A percentile compares a stretch with the other conserved stretches of the same genome.
These are phyloP conservation scores for Primulina huaijiensis DNA, from an alignment of 257 asterid genomes.

Conservation along the genomic window DNA sequence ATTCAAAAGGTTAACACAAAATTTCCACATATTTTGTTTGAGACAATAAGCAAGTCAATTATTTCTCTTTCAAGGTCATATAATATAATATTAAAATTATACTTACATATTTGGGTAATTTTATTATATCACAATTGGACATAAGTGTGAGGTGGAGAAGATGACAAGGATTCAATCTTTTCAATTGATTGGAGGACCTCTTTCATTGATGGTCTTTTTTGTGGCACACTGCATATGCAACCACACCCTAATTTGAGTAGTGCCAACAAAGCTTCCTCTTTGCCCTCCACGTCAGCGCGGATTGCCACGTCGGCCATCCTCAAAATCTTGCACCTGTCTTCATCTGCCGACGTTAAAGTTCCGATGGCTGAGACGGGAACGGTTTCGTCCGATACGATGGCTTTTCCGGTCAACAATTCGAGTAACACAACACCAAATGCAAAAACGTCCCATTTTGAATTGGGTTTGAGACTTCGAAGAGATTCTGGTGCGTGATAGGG, in stretches of 20 bases:
- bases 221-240: conserved; percentile 69
- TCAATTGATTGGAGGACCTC: conserved; percentile 82
- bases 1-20: no score
- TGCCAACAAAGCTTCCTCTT: conserved; percentile 67
- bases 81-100: conserved; percentile 9
- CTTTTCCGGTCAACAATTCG: conserved; percentile 70
- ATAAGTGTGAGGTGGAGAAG: conserved; percentile 36
- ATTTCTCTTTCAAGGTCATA: no score
- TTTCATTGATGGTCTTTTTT: conserved; percentile 85
- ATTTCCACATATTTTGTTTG: no score
- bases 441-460: conserved; percentile 84
- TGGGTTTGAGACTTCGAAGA: conserved; percentile 83
- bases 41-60: no score
- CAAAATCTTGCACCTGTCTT: conserved; percentile 52
- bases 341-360: conserved; percentile 33
- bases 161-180: conserved; percentile 49
- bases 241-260: conserved; percentile 64
- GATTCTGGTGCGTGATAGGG: conserved; percentile 93
- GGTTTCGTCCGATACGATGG: conserved; percentile 62
- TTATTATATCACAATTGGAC: conserved; percentile 34
- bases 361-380: conserved; percentile 40
- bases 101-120: conserved; percentile 36
- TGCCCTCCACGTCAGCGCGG: conserved; percentile 83
- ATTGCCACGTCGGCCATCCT: conserved; percentile 73
- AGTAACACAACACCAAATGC: conserved; percentile 73